Conservation (phyloP, 495 filamentous ascomycete genomes). For the Wilcoxina mikolae region DNA sequence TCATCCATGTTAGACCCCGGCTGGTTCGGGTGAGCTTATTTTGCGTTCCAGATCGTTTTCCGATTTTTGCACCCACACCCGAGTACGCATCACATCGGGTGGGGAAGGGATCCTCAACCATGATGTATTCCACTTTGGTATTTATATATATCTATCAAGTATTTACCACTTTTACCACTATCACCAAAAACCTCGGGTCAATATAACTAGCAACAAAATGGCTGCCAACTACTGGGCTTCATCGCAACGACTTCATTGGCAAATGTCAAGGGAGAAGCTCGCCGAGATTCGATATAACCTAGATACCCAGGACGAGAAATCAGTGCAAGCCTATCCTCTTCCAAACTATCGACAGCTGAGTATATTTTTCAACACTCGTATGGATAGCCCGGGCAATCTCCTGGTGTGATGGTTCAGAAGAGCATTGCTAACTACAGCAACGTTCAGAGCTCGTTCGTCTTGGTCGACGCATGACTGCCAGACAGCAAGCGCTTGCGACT, state of each 20-base stretch:
- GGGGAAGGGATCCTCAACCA: too few relatives aligned
- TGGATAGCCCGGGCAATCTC: slow-evolving; percentile 20
- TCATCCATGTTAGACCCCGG: too few relatives aligned
- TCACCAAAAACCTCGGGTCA: too few relatives aligned
- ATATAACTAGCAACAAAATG: too few relatives aligned
- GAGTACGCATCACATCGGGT: too few relatives aligned
- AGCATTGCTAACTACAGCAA: background rate
- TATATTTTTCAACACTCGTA: slow-evolving; percentile 86
- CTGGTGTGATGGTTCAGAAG: background rate
- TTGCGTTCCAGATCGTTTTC: too few relatives aligned
- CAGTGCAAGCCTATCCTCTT: slow-evolving; percentile 64
- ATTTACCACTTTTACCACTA: too few relatives aligned
- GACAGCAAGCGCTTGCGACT: slow-evolving; percentile 87
- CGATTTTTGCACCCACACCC: too few relatives aligned
- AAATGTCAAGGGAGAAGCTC: slow-evolving; percentile 67
- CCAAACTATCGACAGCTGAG: slow-evolving; percentile 69
- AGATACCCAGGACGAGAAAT: slow-evolving; percentile 52
- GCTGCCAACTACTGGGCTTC: slow-evolving; percentile 96
- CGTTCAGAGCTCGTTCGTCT: slow-evolving; percentile 61
- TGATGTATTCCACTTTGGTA: too few relatives aligned
- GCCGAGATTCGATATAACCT: slow-evolving; percentile 55
- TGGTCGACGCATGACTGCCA: slow-evolving; percentile 57
- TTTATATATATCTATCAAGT: too few relatives aligned
- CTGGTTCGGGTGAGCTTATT: too few relatives aligned
- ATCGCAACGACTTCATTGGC: slow-evolving; percentile 78